Base-by-base conservation (phyloP, 2,329 filamentous ascomycete genomes). In the Fusarium solani-melongenae region DNA sequence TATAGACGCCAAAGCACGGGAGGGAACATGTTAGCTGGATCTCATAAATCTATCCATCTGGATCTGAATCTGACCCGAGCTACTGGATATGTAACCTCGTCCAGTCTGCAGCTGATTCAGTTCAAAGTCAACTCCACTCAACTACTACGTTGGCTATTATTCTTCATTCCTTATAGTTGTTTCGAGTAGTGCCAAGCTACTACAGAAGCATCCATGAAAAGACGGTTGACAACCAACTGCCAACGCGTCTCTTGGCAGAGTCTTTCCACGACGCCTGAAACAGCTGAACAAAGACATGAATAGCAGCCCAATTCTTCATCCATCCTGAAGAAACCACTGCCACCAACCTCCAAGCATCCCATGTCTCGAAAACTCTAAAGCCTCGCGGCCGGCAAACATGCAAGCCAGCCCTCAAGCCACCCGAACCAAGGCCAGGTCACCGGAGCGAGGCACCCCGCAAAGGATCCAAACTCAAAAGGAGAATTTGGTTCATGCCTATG, bases 391-490 rank as follows among this genome's bases (percentile, higher is more conserved):
- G 22, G 61, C 51, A 41, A 60, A 68, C 53, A 27, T 55, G 6
- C 14, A 56, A 60, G 55, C 51, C 51, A 61, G 60, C 38, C 36
- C 71, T 44, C 31, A 59, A 72, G 71, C 64, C 71, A 71, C 64
- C 34, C 34, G 71, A 55, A 49, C 49, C 29, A 34, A 66, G 41
- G 31, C 44, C 59, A 34, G 46, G 64, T 53, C 41, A 65, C 51
- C n/a, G 53, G 61, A 68, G 44, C 53, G 41, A 66, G 36, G 41
- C 15, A 46, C 59, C 60, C 59, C 60, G 27, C 51, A 44, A 36
- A 67, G 41, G 53, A 46, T 15, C 36, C 41, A 60, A 71, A 71
- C 60, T 51, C 49, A 44, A 68, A 64, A 63, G 12, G 29, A 56
- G 17, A 27, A n/a, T 29, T 39, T 20, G 31, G 57, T 44, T 56